Percentiles rank a stretch among this genome's conserved stretches.
Evolutionary conservation across 345 rosid genomes (phyloP).

Genomic region (Eucalyptus pauciflora): DNA sequence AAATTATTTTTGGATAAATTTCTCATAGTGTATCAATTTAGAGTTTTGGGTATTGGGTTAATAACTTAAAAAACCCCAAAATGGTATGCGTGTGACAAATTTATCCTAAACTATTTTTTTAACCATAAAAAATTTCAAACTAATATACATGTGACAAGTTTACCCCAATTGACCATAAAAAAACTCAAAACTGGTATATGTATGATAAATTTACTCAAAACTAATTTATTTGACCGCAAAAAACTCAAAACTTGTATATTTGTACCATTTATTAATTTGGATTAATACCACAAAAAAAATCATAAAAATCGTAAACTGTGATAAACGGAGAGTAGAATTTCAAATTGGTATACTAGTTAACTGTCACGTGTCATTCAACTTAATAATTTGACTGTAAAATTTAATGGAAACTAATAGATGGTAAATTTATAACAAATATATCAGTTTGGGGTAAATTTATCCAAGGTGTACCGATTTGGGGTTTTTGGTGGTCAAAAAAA

Average conservation of each 20-base stretch:
- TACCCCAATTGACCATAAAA: accelerated
- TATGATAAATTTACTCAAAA: accelerated
- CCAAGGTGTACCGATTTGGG: accelerated
- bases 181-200: accelerated
- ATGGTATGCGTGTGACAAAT: accelerated
- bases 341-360: accelerated
- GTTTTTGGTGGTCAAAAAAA: accelerated
- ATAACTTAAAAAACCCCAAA: accelerated
- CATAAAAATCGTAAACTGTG: accelerated
- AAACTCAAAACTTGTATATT: accelerated
- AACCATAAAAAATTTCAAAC: accelerated
- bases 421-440: accelerated
- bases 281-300: no score
- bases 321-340: accelerated
- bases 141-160: accelerated
- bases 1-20: accelerated
- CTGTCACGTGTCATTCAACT: accelerated
- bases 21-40: accelerated
- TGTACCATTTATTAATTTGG: accelerated
- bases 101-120: accelerated
- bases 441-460: accelerated
- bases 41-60: no score
- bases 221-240: no score
- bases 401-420: accelerated
- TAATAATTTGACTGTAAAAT: accelerated